Conservation (phyloP, 148 eudicot species). For the Diospyros kaki region DNA sequence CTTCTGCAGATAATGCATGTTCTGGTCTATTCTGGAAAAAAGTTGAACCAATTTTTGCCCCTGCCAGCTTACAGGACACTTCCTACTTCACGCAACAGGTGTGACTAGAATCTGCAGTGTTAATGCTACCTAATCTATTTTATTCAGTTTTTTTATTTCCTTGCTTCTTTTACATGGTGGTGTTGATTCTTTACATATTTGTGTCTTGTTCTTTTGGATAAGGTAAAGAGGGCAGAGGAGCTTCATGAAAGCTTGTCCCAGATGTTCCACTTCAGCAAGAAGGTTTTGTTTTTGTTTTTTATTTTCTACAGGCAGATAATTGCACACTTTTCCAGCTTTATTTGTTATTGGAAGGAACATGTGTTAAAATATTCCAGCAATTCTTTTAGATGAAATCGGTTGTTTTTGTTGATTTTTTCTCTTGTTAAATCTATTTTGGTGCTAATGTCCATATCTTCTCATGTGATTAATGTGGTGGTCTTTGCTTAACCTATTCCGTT, state of each 20-base stretch:
- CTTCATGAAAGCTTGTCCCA: slow-evolving; percentile 31
- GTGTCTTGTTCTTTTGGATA: slow-evolving; percentile 21
- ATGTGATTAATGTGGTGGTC: not conserved
- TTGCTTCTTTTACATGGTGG: too few relatives aligned
- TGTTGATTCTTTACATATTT: slow-evolving; percentile 6
- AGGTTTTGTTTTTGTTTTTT: slow-evolving; percentile 4
- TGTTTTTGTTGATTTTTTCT: not conserved
- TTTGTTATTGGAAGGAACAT: not conserved
- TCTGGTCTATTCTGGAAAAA: slow-evolving; percentile 80
- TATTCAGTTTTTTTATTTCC: not conserved
- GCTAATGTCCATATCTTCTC: not conserved
- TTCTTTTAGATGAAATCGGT: not conserved
- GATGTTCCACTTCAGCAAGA: slow-evolving; percentile 21
- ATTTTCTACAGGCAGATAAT: slow-evolving; percentile 7
- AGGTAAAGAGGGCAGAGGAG: slow-evolving; percentile 55
- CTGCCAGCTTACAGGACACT: slow-evolving; percentile 44
- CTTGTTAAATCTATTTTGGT: not conserved
- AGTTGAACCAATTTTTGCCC: slow-evolving; percentile 55
- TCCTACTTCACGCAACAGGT: slow-evolving; percentile 71
- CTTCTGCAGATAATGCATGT: slow-evolving; percentile 60
- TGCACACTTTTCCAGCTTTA: slow-evolving; percentile 5
- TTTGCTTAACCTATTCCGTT: not conserved
- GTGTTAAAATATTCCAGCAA: not conserved
- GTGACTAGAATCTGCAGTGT: slow-evolving; percentile 7
- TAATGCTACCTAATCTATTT: not conserved